Evolutionary conservation across 2,329 filamentous ascomycete species (phyloP), one percentile per base, ranked within the genome.

Genomic region (Teratosphaeria nubilosa): DNA sequence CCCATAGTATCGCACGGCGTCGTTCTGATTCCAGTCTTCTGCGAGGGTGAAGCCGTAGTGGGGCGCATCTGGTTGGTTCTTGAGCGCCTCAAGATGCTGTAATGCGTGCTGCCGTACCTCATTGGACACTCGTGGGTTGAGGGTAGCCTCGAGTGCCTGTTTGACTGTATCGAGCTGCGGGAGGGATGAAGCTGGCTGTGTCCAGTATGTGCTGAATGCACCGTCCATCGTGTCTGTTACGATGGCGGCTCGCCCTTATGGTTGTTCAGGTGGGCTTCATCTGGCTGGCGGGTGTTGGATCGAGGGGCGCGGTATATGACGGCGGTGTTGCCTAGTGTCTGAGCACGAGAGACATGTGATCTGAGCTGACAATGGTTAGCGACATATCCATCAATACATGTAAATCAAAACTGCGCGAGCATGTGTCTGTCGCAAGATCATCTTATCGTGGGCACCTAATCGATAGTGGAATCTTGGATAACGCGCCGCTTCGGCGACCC

Each of bases 1-100:
- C 58, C 91, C 94, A 73, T 95, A 99, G 75, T 97, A 91, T 66
- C 94, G 87, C 58, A 97, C 88, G 57, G 94, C 82, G 48, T 90
- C 84, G 56, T 88, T 82, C 70, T 95, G 90, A 41, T 81, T 78
- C 68, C 80, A 82, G 73, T 94, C 86, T 64, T 83, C 84, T 51
- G 91, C 91, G 60, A 99, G 82, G 25, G 82, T 82, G 74, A 90
- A 95, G 64, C 94, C 94, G 75, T 94, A 86, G 54, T 87, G 84
- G 1, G 91, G 90, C 5, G 92, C 91, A 67, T 91, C 85, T 58
- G 83, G 79, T 66, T 87, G 83, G 53, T 83, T 80, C 76, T 96
- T 97, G 68, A 95, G 82, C 24, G 86, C 78, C 71, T 99, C 94
- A 64, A 99, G 86, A 69, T 90, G 96, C 41, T 83, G 75, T 63